Evolutionary conservation across 1,284 basidiomycete genomes (phyloP), one percentile per base, ranked within the genome.

Genomic region (Leccinum pachyderme): DNA sequence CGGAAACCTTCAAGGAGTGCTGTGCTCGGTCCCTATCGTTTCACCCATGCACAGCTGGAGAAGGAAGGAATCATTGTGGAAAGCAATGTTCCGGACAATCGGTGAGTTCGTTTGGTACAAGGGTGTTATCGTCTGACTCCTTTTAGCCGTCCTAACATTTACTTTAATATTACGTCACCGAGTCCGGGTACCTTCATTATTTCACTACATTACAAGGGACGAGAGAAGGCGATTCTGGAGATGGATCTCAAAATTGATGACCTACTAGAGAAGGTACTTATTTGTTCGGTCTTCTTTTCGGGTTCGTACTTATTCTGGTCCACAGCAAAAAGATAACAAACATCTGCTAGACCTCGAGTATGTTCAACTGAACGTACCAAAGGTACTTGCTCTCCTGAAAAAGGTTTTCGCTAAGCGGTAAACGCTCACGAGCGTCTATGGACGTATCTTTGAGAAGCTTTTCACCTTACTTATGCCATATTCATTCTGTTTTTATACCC

Each of bases 171-270:
- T 72, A 93, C 90, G 25, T 98, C 95, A 27, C 97, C 97, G 2
- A 93, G 93, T 7, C 97, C 97, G 0, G 97, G 97, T 43, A 98
- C 97, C 9, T 99, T 98, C 73, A 94, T 99, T 71, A 99, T 99
- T 63, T 95, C 96, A 7, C 78, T 99, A 52, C 95, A 98, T 75
- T 99, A 98, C 80, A 98, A 98, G 75, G 95, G 95, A 35, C 84
- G 97, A n/a, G 95, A 98, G 68, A 98, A 98, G 78, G 95, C 97
- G 18, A 98, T 99, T 64, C 81, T 99, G 47, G 97, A 99, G 81
- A 99, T 99, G 95, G 97, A 99, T 75, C 81, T 99, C 58, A 99
- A 98, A 78, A 97, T 99, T 67, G 97, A 99, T 74, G 97, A 99
- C 76, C 75, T 99, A 61, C 78, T 99, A 65, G 95, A 99, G 75